Evolutionary conservation across 306 rosid species (phyloP), one percentile per base, ranked within the genome.

Genomic region (Sindora glabra): DNA sequence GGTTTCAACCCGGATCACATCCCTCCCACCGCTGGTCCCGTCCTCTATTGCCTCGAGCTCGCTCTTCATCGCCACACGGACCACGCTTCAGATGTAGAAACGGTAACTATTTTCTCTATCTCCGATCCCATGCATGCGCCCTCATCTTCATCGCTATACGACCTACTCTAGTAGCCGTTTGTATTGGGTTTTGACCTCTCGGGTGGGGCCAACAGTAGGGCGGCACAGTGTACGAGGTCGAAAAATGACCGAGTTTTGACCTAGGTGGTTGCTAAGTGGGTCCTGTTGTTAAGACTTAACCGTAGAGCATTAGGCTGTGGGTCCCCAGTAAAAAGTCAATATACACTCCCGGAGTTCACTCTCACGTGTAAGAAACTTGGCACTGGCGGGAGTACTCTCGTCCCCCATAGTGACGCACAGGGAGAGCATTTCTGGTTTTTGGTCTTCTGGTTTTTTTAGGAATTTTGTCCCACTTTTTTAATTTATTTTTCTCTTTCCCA

Each of bases 21-120:
- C 5, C 87, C 90, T 7, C 12, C 24, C 3, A 54, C 55, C 0
- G 77, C 90, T 10, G 90, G 95, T 14, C 74, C 90, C 6, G 90
- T 94, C 36, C 87, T 89, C 47, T 94, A 94, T 59, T 94, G 99
- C 59, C 79, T 94, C 17, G 99, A 94, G 64, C 78, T 89, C 2
- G 99, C 89, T 14, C 84, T 79, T 62, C 89, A 94, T 61, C 65
- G 75, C 38, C 41, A 69, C 54, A 8, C 74, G 3, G 86, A 65
- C 67, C 76, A 12, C 39, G 74, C 52, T 47, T 72, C 95, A 0
- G 36, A 51, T n/a, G 78, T 89, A 32, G 72, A 94, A 26, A 70
- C 13, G 99, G 99, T 89, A 84, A 82, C 27, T 65, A 40, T 27
- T 6, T 5, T 27, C 24, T 30, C 3, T 24, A 13, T 2, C 5